Evolutionary conservation across 345 rosid genomes (phyloP).

Genomic region (Citrus unshiu): DNA sequence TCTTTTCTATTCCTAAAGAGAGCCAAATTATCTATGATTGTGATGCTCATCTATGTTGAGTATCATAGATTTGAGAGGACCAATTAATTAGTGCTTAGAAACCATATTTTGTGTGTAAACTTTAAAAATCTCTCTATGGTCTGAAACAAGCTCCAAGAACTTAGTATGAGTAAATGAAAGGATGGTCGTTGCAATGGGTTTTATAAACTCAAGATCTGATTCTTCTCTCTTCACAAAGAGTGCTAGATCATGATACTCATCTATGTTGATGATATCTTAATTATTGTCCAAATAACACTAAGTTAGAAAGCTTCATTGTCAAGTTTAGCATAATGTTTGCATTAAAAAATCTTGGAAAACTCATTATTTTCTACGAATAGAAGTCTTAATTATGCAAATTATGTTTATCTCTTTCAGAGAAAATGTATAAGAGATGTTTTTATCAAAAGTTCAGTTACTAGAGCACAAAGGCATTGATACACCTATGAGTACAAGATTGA

Average conservation of each 20-base stretch:
- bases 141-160: no score
- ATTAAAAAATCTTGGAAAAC: neutral
- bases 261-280: neutral
- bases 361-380: neutral
- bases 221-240: neutral
- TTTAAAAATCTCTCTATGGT: no score
- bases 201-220: neutral
- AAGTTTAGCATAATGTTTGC: neutral
- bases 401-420: neutral
- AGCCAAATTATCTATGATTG: no score
- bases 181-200: neutral
- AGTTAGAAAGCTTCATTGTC: neutral
- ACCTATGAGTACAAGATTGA: neutral
- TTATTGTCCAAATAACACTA: fast-evolving
- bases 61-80: no score
- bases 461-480: neutral
- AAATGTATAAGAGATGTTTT: neutral
- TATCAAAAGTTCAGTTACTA: neutral
- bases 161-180: no score
- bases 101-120: no score
- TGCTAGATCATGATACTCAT: neutral
- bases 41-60: no score
- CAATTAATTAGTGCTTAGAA: no score
- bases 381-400: neutral
- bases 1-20: no score